Base-by-base conservation (phyloP, 768 basidiomycete species). In the Coprinopsis marcescibilis region DNA sequence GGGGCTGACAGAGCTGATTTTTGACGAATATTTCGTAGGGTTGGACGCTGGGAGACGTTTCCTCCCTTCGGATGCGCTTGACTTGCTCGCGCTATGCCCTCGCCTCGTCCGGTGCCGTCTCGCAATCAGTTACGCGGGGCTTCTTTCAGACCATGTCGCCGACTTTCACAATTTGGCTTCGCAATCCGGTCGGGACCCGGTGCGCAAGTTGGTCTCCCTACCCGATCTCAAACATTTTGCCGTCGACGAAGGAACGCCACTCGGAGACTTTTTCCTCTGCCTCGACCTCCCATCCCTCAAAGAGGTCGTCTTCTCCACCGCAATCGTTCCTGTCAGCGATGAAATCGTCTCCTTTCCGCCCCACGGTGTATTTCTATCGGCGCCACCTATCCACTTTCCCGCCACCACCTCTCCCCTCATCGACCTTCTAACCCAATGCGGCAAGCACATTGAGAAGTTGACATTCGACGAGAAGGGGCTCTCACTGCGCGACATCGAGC, bases 1-100 rank as follows among this genome's bases (percentile, higher is more conserved):
- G 11, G 35, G 36, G 8, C 34, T 46, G 21, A 46, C 45, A 25
- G 45, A 46, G 36, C 45, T 46, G 15, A 46, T 46, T 27, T 37
- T 46, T 15, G 45, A 37, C 25, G 36, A 46, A 30, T 43, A 43
- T 27, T 46, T 38, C 23, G 35, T n/a, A 12, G 20, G 23, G n/a
- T 23, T 37, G 19, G 36, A 46, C 24, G 13, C 35, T 13, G 45
- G 41, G 26, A 8, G 41, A 4, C 34, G 26, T 27, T 46, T 46
- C 45, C 35, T 37, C 25, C 36, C 45, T 10, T 29, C 35, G 21
- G 26, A 37, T 15, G 45, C 45, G 12, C 36, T 46, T 11, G 45
- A 39, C 14, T 17, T 46, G 12, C 37, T 46, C 14, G 37, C 35
- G 7, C 35, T 36, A 2, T 46, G 45, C 25, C 45, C 45, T 13